These are phyloP conservation scores for Sarcodon aspratus DNA, from an alignment of 768 basidiomycete genomes.

Conservation along the genomic window DNA sequence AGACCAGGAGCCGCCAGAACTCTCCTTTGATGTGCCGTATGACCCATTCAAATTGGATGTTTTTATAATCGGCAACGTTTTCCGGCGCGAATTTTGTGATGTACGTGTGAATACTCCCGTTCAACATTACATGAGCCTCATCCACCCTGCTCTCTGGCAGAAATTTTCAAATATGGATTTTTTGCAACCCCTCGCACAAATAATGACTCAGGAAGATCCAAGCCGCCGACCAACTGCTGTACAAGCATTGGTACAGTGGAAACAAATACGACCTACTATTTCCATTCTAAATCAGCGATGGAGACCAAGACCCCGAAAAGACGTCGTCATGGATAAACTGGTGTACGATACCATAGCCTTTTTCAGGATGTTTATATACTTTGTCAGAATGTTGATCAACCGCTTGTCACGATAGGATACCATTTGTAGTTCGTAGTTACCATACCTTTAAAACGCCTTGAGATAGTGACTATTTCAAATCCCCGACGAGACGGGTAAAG, in stretches of 20 bases:
- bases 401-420: too few species aligned
- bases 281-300: neutral
- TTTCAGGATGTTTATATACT: neutral
- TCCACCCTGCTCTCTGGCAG: conserved; percentile 2
- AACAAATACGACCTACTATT: neutral
- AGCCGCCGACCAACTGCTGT: conserved; percentile 4
- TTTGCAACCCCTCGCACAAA: conserved; percentile 2
- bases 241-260: conserved; percentile 2
- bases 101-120: neutral
- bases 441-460: too few species aligned
- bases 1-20: conserved; percentile 13
- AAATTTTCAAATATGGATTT: conserved; percentile 4
- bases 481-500: too few species aligned
- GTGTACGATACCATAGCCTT: neutral
- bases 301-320: neutral
- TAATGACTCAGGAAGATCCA: conserved; percentile 5
- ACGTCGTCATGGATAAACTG: neutral
- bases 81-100: conserved; percentile 9
- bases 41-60: conserved; percentile 20
- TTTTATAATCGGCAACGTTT: conserved; percentile 15
- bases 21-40: conserved; percentile 10
- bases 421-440: too few species aligned
- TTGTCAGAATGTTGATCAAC: neutral
- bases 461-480: too few species aligned
- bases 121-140: neutral